phyloP scores from a whole-genome alignment of 2,329 filamentous ascomycete species.

The Triangularia setosa region DNA sequence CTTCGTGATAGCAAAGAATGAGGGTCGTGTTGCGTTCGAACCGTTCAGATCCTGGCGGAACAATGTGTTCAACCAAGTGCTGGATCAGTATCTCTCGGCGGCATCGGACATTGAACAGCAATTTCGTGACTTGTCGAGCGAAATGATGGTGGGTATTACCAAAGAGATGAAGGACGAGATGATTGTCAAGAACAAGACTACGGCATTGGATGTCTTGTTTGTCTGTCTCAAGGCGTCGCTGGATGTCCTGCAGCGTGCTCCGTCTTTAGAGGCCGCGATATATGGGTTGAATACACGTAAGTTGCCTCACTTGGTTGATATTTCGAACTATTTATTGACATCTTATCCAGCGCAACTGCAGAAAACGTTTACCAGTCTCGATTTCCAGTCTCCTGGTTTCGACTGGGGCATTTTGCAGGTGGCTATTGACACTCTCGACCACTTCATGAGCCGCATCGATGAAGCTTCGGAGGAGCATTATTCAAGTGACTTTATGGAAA shows the following conservation, averaged over 20 bases:
- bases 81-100: conserved; percentile 55
- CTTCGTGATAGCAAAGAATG: conserved; percentile 50
- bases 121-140: conserved; percentile 45
- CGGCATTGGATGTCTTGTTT: conserved; percentile 50
- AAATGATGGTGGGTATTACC: conserved; percentile 38
- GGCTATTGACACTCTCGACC: conserved; percentile 44
- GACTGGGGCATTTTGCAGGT: conserved; percentile 47
- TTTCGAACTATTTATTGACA: conserved; percentile 15
- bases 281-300: conserved; percentile 46
- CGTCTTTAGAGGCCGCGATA: conserved; percentile 44
- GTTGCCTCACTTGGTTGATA: conserved; percentile 8
- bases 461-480: conserved; percentile 38
- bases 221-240: conserved; percentile 47
- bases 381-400: conserved; percentile 39
- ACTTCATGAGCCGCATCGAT: conserved; percentile 45
- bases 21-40: conserved; percentile 39
- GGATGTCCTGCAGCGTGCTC: conserved; percentile 47
- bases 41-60: conserved; percentile 56
- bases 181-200: conserved; percentile 49
- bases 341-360: conserved; percentile 42
- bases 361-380: conserved; percentile 48
- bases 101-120: conserved; percentile 55
- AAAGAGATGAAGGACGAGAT: conserved; percentile 46
- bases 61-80: conserved; percentile 52
- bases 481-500: conserved; percentile 30